Base-by-base conservation (phyloP, 371 early-diverging fungal genomes). In the Syncephalastrum contaminatum region DNA sequence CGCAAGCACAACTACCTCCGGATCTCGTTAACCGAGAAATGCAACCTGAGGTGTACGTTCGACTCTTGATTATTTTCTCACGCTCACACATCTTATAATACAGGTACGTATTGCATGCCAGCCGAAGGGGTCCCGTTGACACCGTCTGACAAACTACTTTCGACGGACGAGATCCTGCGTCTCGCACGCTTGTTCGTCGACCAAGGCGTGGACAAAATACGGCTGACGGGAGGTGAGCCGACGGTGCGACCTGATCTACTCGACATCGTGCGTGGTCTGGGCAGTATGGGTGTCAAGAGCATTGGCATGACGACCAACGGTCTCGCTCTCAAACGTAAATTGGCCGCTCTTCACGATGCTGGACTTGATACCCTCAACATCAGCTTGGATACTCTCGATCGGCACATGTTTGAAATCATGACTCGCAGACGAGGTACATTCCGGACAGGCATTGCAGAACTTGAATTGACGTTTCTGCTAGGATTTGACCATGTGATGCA, bases 41-140 rank as follows among this genome's bases (percentile, higher is more conserved):
- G 97, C 75, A 97, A 97, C 63, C 76, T 97, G 51, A 78, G 97
- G 64, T 97, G 95, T 88, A 87, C 62, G 72, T 48, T 43, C 2
- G n/a, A n/a, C 7, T 14, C 1, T 44, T 18, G 7, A 1, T 43
- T 25, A 44, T 49, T n/a, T 43, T 53, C 44, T 22, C 18, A 48
- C 22, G 48, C 21, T 22, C n/a, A 44, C 36, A 10, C 10, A 12
- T 10, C 39, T 36, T 48, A 49, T 54, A 8, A 18, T 12, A 30
- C 27, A 89, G 91, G 93, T 63, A 91, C 92, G 0, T 97, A 97
- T 71, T 97, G 97, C 69, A 97, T 97, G 97, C 96, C 96, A 5
- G 93, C 84, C 40, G 93, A 93, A 56, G 97, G 97, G 5, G 82
- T 95, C 0, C 80, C 82, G 4, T 73, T 97, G 7, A 85, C 93